Base-by-base conservation (phyloP, 805 yeast species). In the Monosporozyma unispora region DNA sequence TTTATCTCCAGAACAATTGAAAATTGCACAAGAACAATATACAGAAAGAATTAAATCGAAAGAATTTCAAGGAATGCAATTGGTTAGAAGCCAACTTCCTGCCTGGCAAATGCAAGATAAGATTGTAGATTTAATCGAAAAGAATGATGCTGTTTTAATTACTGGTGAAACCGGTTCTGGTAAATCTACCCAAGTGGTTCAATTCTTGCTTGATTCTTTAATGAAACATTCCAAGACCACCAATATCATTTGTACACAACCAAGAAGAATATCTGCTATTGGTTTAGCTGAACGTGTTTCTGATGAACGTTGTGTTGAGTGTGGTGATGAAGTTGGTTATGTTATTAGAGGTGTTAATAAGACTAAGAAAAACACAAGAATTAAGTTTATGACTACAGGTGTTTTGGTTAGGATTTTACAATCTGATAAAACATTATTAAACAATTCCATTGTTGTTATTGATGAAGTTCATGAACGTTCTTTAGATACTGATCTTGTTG, bases 111-210 rank as follows among this genome's bases (percentile, higher is more conserved):
- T 82, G 60, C 74, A 71, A 48, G 66, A 75, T 0, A 72, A 77
- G 5, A 72, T 91, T 38, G 73, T 86, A 1, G 57, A 76, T 0
- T 68, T 80, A 3, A 79, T 91, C 3, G 71, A 73, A 27, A 52
- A 70, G 0, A 77, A 85, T 60, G 79, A 79, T 53, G 84, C 88
- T 4, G 80, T 86, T 1, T 45, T 91, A 31, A 77, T 91, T 35
- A 91, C 98, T 2, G 99, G 98, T 63, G 99, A 93, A 64, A 91
- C 98, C 0, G 98, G 98, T 57, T 90, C 97, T 1, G 98, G 98
- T 57, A 91, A 91, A 61, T 87, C 96, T 0, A 91, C 99, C 0
- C 99, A 91, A 63, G 80, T 87, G 4, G 96, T 88, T 5, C 99
- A 91, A 63, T 91, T 89, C 56, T 71, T 91, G 19, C 68, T 91